Evolutionary conservation across 2,329 filamentous ascomycete genomes (phyloP).

Genomic region (Aschersonia sp.): DNA sequence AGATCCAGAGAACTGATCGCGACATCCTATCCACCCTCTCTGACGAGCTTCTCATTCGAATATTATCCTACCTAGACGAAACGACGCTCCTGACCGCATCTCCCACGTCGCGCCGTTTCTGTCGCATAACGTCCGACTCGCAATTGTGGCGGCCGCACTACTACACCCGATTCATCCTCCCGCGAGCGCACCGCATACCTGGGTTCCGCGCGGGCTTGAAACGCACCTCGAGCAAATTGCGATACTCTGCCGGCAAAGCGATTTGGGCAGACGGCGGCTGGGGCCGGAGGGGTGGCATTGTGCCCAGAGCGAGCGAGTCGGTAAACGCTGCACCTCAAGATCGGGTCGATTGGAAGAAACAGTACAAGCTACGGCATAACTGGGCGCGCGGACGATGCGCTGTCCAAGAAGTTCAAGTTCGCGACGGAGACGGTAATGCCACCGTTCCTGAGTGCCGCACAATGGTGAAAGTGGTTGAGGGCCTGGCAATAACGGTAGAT

Average conservation of each 20-base stretch:
- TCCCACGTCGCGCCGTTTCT: conserved; percentile 62
- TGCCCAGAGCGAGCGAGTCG: conserved; percentile 34
- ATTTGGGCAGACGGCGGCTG: conserved; percentile 27
- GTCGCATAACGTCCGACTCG: conserved; percentile 59
- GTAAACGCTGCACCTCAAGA: conserved; percentile 5
- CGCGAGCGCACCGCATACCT: conserved; percentile 62
- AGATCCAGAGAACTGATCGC: too few species aligned
- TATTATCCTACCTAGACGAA: conserved; percentile 64
- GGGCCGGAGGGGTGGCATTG: conserved; percentile 26
- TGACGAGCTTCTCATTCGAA: conserved; percentile 76
- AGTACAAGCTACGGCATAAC: conserved; percentile 81
- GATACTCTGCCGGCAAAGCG: conserved; percentile 27
- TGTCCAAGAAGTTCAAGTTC: conserved; percentile 60
- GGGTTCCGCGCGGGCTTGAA: conserved; percentile 34
- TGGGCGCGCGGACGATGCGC: conserved; percentile 76
- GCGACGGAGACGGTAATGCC: conserved; percentile 5
- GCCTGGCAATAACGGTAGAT: conserved; percentile 68
- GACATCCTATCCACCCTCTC: conserved; percentile 55
- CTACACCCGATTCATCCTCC: conserved; percentile 74
- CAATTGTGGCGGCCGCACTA: conserved; percentile 88
- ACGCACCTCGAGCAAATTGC: conserved; percentile 18
- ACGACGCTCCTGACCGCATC: conserved; percentile 48
- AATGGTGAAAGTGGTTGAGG: conserved; percentile 64
- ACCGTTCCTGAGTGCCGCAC: conserved; percentile 31
- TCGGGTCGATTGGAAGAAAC: conserved; percentile 67